Base-by-base conservation (phyloP, 495 filamentous ascomycete species). In the Lindgomyces ingoldianus region DNA sequence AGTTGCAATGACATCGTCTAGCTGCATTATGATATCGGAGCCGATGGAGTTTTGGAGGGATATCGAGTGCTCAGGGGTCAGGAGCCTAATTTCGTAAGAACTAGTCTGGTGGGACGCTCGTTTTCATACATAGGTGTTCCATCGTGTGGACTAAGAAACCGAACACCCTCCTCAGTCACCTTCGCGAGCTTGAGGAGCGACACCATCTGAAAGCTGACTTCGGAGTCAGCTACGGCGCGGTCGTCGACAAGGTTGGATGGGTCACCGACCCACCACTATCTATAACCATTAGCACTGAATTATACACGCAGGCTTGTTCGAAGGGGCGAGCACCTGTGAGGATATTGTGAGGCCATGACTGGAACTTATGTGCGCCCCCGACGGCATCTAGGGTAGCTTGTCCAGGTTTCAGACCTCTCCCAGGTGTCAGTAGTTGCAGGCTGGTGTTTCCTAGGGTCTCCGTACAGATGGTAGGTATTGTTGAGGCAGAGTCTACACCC, bases 21-120 rank as follows among this genome's bases (percentile, higher is more conserved):
- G 84, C 75, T 98, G 95, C 95, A 99, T 98, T 29, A 98, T 96
- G 70, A 99, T 98, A 78, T 99, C 94, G 54, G 91, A 94, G 70
- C 94, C 95, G 70, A 99, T 98, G 29, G 89, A 91, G 74, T 98
- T 97, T 72, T 99, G 94, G 18, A 99, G 84, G 22, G 89, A 88
- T 62, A 98, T 98, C 0, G 94, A 98, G 77, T 97, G 93, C 74
- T 99, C 94, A 3, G 94, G 94, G 0, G 95, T 98, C 12, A 99
- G 86, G 10, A 98, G 85, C 84, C 84, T 86, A 56, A 2, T 25
- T 4, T 42, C 14, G 21, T 11, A 65, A 24, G 21, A 12, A 29
- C 39, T 9, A 55, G 4, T 18, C 1, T 21, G n/a, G 33, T 33
- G 18, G 30, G 30, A 12, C 9, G 29, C n/a, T 16, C 19, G 14